These are phyloP conservation scores for Musa beccarii DNA, from an alignment of 176 grass and related monocot species.

Conservation along the genomic window DNA sequence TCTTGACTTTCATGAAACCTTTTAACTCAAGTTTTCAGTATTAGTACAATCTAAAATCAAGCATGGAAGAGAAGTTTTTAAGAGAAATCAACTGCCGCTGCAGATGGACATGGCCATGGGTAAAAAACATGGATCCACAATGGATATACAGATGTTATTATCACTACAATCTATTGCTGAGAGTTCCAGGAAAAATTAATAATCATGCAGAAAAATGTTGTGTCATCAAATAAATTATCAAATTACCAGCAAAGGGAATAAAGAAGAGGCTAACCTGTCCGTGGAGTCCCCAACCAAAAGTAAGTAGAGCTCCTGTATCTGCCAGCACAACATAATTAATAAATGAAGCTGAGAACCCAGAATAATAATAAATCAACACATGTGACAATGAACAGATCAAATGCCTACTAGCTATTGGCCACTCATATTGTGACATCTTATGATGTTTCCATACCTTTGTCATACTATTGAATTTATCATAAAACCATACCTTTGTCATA, in stretches of 20 bases:
- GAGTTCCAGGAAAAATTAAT: not conserved
- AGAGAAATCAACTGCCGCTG: too few species aligned
- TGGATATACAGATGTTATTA: too few species aligned
- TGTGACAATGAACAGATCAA: not conserved
- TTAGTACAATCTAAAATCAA: too few species aligned
- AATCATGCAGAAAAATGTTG: not conserved
- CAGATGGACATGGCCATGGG: too few species aligned
- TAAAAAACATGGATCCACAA: too few species aligned
- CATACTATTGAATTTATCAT: not conserved
- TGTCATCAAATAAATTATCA: too few species aligned
- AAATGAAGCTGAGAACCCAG: not conserved
- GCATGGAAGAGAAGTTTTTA: too few species aligned
- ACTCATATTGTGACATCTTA: not conserved
- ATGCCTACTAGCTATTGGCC: not conserved
- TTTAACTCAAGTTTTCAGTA: too few species aligned
- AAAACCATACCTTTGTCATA: too few species aligned
- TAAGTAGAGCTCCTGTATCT: slow-evolving; percentile 86
- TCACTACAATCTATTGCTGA: too few species aligned
- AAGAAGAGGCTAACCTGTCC: slow-evolving; percentile 55
- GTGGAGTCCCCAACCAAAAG: slow-evolving; percentile 94
- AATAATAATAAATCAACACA: not conserved
- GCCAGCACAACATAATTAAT: slow-evolving; percentile 22
- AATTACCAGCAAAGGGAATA: not conserved
- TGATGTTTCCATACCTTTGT: too few species aligned
- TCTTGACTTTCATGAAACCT: not conserved